These are phyloP conservation scores for Cicer yamashitae DNA, from an alignment of 306 rosid genomes.

Conservation along the genomic window DNA sequence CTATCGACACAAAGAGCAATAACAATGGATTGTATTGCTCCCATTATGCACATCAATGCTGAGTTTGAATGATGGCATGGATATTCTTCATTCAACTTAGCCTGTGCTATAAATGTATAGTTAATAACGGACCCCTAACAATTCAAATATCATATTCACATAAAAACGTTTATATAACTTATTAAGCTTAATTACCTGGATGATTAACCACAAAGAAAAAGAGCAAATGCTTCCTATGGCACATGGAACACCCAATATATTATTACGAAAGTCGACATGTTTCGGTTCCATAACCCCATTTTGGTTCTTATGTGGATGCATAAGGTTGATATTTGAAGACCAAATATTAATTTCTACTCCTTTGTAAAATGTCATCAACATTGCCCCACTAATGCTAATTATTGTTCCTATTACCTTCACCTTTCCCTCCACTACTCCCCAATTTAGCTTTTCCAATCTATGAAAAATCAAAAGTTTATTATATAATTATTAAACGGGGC, in stretches of 20 bases:
- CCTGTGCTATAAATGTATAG: conserved; percentile 9
- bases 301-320: conserved; percentile 41
- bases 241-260: conserved; percentile 31
- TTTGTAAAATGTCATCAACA: conserved; percentile 55
- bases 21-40: conserved; percentile 4
- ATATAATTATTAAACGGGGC: background rate
- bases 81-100: conserved; percentile 52
- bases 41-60: conserved; percentile 48
- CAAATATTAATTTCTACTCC: conserved; percentile 50
- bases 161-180: background rate
- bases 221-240: conserved; percentile 41
- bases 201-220: conserved; percentile 52
- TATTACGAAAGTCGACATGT: background rate
- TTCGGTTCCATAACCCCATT: conserved; percentile 8
- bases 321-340: conserved; percentile 45
- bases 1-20: conserved; percentile 41
- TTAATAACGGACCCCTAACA: background rate
- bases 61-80: conserved; percentile 49
- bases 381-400: conserved; percentile 58
- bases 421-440: conserved; percentile 46
- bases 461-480: background rate
- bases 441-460: conserved; percentile 50
- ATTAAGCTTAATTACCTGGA: conserved; percentile 43
- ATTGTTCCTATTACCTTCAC: conserved; percentile 57
- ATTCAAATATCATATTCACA: background rate